phyloP scores from a whole-genome alignment of 2,329 filamentous ascomycete genomes.

The Cladosporium sphaerospermum region DNA sequence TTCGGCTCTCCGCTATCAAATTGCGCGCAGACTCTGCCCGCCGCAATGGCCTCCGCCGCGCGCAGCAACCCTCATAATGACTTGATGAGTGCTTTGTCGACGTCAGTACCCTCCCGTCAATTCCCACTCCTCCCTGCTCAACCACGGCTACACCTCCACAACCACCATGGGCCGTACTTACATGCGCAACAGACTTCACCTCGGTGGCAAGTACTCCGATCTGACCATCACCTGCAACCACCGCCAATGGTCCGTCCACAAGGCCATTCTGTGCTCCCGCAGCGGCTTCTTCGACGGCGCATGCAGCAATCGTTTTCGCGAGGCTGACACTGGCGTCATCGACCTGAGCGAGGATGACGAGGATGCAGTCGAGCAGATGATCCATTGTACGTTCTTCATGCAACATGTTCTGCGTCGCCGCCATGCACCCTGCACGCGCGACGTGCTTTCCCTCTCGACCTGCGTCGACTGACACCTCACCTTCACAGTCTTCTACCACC shows the following conservation, averaged over 20 bases:
- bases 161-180: conserved; percentile 21
- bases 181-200: conserved; percentile 25
- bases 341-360: conserved; percentile 35
- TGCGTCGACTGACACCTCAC: conserved; percentile 5
- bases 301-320: conserved; percentile 31
- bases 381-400: conserved; percentile 28
- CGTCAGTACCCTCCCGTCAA: conserved; percentile 32
- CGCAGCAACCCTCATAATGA: conserved; percentile 36
- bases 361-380: conserved; percentile 35
- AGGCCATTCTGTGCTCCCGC: conserved; percentile 43
- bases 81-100: conserved; percentile 42
- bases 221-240: conserved; percentile 42
- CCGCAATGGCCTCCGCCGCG: conserved; percentile 24
- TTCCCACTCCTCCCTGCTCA: not conserved
- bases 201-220: conserved; percentile 41
- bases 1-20: conserved; percentile 12
- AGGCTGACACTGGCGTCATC: conserved; percentile 30
- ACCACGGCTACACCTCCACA: conserved; percentile 9
- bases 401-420: no score
- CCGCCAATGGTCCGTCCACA: conserved; percentile 43
- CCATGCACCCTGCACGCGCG: not conserved
- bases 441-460: not conserved
- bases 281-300: conserved; percentile 41
- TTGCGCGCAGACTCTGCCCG: conserved; percentile 5
- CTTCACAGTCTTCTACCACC: conserved; percentile 32